Conservation (phyloP, 768 basidiomycete species). For the Pleurotus salmoneostramineus region DNA sequence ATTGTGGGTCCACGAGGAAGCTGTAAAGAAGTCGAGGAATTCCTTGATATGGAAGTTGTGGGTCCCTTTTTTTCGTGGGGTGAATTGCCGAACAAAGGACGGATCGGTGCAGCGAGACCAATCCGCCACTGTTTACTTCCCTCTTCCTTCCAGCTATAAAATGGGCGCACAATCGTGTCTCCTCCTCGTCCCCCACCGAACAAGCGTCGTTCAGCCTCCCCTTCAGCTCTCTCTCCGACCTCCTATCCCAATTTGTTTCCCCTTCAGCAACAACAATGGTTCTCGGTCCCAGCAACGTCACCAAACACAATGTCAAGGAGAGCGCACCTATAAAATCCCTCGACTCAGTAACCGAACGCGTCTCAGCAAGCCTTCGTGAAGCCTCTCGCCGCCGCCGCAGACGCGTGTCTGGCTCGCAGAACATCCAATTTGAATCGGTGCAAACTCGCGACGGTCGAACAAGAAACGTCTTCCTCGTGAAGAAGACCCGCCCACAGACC, state of each 20-base stretch:
- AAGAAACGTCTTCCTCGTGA: background rate
- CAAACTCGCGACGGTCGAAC: slow-evolving; percentile 32
- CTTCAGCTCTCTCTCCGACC: background rate
- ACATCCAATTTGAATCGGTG: slow-evolving; percentile 27
- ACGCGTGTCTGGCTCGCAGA: slow-evolving; percentile 21
- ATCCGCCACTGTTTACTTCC: background rate
- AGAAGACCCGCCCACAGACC: background rate
- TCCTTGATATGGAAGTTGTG: background rate
- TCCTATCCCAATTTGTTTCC: background rate
- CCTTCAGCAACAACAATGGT: slow-evolving; percentile 18
- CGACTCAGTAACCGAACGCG: slow-evolving; percentile 16
- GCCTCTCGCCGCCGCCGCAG: slow-evolving; percentile 36
- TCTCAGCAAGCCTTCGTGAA: slow-evolving; percentile 16
- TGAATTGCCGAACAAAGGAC: background rate
- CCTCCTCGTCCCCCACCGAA: background rate
- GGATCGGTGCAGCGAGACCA: background rate
- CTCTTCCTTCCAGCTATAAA: background rate
- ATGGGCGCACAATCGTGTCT: background rate
- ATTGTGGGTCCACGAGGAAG: too few relatives aligned
- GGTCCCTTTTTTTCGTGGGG: background rate
- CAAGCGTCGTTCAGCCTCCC: background rate
- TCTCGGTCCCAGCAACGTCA: slow-evolving; percentile 13
- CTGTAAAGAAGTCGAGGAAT: background rate
- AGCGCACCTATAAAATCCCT: slow-evolving; percentile 22
- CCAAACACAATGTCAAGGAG: slow-evolving; percentile 23